Base-by-base conservation (phyloP, 2,329 filamentous ascomycete species). In the Cytospora piceae region DNA sequence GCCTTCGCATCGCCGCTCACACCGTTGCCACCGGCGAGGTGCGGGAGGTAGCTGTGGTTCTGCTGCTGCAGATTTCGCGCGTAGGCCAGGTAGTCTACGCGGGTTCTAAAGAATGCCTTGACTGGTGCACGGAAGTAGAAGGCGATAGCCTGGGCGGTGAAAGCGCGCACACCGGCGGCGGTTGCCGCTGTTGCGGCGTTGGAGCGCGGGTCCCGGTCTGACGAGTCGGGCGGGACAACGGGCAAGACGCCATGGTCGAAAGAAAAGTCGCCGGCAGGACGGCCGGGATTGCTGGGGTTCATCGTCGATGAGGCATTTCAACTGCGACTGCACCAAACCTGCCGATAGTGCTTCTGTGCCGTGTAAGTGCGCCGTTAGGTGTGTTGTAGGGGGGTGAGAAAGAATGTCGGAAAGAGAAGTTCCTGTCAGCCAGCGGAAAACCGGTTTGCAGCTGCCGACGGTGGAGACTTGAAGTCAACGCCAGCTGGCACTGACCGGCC, bases 51-150 rank as follows among this genome's bases (percentile, higher is more conserved):
- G 64, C 42, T 39, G 51, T 67, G 67, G 22, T 64, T 60, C 42
- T 81, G 78, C 69, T 84, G 77, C 67, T 86, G 83, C 3, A 87
- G 73, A 20, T 75, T 81, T 32, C 85, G 80, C 3, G 85, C 85
- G 68, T 86, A 87, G 1, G 84, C 84, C 22, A 87, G 81, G 70
- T 93, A 97, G 80, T 97, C 94, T 69, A 97, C 93, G 66, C 94
- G 83, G 1, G 92, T 94, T 68, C 92, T 87, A 78, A 97, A 96
- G 75, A 97, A 97, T 20, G 93, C 91, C 78, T 97, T 97, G 61
- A 93, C 91, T 0, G 94, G 94, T 0, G 93, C 92, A 64, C 93
- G 85, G 75, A 97, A 97, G 79, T 96, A 97, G 72, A 97, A 97
- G 29, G 93, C 90, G 63, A 97, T 85, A 72, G 93, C 83, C 74